phyloP scores from a whole-genome alignment of 345 rosid genomes.

The Passiflora organensis region DNA sequence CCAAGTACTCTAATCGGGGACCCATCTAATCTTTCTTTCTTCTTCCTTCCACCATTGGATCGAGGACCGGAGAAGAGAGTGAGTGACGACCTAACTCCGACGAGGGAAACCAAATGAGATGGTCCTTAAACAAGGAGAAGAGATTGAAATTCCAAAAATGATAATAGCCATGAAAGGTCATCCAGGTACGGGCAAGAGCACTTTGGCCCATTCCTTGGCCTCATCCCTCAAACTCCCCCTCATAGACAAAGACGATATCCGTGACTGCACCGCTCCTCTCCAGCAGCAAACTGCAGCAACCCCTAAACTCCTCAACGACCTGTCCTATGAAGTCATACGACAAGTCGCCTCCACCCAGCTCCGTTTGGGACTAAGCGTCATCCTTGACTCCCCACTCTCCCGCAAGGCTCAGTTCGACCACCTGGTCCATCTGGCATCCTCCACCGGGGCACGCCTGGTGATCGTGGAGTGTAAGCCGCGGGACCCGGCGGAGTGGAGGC shows the following conservation, averaged over 20 bases:
- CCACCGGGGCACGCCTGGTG: conserved; percentile 30
- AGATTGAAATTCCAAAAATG: too few species aligned
- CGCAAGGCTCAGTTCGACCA: conserved; percentile 39
- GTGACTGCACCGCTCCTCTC: conserved; percentile 47
- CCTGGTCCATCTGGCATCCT: conserved; percentile 29
- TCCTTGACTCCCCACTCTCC: conserved; percentile 63
- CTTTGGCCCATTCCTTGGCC: conserved; percentile 45
- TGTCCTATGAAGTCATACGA: conserved; percentile 43
- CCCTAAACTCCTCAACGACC: conserved; percentile 49
- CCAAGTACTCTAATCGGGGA: too few species aligned
- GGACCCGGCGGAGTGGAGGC: conserved; percentile 48
- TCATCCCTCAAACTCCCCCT: conserved; percentile 51
- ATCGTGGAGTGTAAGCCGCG: conserved; percentile 51
- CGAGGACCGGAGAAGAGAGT: too few species aligned
- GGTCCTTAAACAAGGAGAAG: too few species aligned
- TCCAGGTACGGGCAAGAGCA: conserved; percentile 62
- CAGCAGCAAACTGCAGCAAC: conserved; percentile 10
- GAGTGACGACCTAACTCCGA: too few species aligned
- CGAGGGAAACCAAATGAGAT: too few species aligned
- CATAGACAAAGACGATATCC: conserved; percentile 64
- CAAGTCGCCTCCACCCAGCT: conserved; percentile 51
- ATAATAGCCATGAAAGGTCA: conserved; percentile 71
- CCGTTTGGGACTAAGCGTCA: conserved; percentile 42
- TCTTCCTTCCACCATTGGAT: too few species aligned
- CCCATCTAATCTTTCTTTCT: too few species aligned